Base-by-base conservation (phyloP, 2,329 filamentous ascomycete genomes). In the Aspergillus tubingensis region DNA sequence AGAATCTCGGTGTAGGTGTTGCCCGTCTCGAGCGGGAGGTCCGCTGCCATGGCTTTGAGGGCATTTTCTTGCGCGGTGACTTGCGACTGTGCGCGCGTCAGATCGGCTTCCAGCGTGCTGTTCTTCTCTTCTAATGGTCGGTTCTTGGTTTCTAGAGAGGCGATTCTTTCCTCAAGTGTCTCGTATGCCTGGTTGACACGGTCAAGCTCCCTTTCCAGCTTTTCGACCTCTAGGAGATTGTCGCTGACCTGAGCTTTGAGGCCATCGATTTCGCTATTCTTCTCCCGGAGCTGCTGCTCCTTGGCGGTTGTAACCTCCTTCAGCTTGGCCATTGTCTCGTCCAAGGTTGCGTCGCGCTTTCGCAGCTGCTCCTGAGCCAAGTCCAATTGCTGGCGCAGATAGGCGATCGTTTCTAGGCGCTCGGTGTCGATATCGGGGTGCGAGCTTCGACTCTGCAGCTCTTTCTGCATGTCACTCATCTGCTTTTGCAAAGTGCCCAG, bases 1-100 rank as follows among this genome's bases (percentile, higher is more conserved):
- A 79, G 64, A n/a, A 79, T 75, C 44, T 79, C 75, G 23, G 67
- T 71, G 58, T 76, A 78, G 6, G 74, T 72, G 59, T 72, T 77
- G 6, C 68, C 68, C 3, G 65, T 61, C 55, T 70, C 70, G 5
- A 72, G 61, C 5, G 76, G 74, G 3, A 77, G 62, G 38, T 77
- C 74, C 8, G 69, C 71, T 11, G 76, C 76, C 36, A 76, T 70
- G 5, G 69, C 70, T 36, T 75, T 76, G 11, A 79, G 62, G 1
- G 74, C 75, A 54, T 72, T 76, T 54, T 72, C 69, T 54, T 77
- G 76, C 2, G 75, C 72, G 36, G 70, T 70, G 21, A 75, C 68
- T 52, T 77, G 74, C 2, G 74, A 71, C 53, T 74, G 74, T 10
- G 70, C 74, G 15, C 68, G 69, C 2, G 65, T 70, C 13, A 78